Evolutionary conservation across 2,329 filamentous ascomycete species (phyloP), one percentile per base, ranked within the genome.

Genomic region (Xylaria polymorpha): DNA sequence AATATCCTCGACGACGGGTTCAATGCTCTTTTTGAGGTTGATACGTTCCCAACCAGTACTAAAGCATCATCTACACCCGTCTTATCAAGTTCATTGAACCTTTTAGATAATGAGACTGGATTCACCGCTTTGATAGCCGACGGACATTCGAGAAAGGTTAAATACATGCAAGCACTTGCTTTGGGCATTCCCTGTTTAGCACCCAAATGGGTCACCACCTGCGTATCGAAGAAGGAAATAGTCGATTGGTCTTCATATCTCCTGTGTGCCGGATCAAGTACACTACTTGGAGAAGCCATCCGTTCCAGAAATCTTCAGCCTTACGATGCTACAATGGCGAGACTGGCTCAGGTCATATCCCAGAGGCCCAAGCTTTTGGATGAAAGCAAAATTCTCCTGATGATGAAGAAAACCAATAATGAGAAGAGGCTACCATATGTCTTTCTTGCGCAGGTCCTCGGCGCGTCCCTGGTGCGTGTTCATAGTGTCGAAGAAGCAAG

Each of bases 161-260:
- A 98, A 78, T 98, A 96, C 79, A 92, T 98, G 85, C 94, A 98
- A 81, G 96, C 96, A 0, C 87, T 99, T 1, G 94, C 96, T 0
- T 87, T 99, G 0, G 94, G 93, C 0, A 81, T 99, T 0, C 96
- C 96, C 0, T 97, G 94, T 75, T 84, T 99, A 1, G 91, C 93
- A 6, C 87, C 90, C 6, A 90, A 91, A 64, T 99, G 96, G 95
- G 83, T 97, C 57, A 85, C 88, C 32, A 87, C 92, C 59, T 97
- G 93, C 70, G 79, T 95, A 3, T 80, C 84, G 0, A 87, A 88
- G 39, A 83, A 85, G 6, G 77, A 81, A 8, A 80, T 95, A 0
- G 81, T 97, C 0, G 87, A 92, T 61, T 98, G 94, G 92, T 83
- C 86, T 8, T 88, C 90, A 0, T 98, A 97, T 76, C 86, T 98